Conservation (phyloP, 768 basidiomycete genomes). For the Russula brevipes region DNA sequence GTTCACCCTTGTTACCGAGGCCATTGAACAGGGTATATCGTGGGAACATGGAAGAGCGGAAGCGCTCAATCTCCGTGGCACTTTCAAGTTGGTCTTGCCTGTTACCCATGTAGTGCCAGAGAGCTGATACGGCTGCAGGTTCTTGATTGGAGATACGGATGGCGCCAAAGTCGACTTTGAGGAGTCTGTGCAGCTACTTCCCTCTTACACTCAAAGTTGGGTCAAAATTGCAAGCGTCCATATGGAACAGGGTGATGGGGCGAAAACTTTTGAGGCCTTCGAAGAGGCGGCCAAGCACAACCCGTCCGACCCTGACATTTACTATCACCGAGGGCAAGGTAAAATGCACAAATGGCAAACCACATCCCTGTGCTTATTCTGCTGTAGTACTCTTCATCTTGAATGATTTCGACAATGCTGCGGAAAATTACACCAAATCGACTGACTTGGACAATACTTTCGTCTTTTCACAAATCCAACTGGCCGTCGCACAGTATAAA, state of each 20-base stretch:
- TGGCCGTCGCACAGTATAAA: constrained; percentile 98
- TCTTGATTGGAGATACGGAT: constrained; percentile 77
- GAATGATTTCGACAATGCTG: constrained; percentile 80
- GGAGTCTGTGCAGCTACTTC: constrained; percentile 63
- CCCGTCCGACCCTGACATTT: constrained; percentile 86
- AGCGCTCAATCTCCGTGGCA: constrained; percentile 88
- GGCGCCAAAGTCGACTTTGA: constrained; percentile 83
- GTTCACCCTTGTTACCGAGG: constrained; percentile 73
- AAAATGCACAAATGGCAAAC: constrained; percentile 17
- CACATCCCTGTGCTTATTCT: not conserved
- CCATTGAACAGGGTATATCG: constrained; percentile 81
- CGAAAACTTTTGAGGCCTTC: constrained; percentile 83
- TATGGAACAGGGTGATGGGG: constrained; percentile 89
- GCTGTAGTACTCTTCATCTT: constrained; percentile 85
- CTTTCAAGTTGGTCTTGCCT: constrained; percentile 71
- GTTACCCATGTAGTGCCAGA: not conserved
- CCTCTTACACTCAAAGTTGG: constrained; percentile 74
- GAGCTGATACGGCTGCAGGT: constrained; percentile 42
- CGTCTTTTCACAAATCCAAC: constrained; percentile 96
- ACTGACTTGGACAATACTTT: constrained; percentile 82
- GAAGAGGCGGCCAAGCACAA: constrained; percentile 83
- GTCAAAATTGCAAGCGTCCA: constrained; percentile 96
- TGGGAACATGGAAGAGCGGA: constrained; percentile 72
- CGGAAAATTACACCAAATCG: constrained; percentile 87
- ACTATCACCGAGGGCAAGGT: constrained; percentile 98